Conservation (phyloP, 2,329 filamentous ascomycete species). For the Botryotinia narcissicola region DNA sequence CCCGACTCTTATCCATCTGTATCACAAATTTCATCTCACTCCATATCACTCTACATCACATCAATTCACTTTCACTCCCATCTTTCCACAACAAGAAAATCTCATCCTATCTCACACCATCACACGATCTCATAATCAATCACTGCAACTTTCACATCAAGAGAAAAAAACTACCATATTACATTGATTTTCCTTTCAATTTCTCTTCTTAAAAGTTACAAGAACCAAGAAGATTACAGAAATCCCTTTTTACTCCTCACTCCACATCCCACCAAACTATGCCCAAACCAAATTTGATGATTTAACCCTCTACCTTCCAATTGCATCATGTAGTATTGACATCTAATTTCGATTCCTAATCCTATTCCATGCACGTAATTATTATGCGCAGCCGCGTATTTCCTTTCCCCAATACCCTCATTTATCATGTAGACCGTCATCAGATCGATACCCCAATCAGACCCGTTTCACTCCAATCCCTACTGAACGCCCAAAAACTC, state of each 20-base stretch:
- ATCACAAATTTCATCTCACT: too few relatives aligned
- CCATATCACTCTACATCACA: too few relatives aligned
- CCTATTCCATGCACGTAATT: background rate
- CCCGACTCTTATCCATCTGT: too few relatives aligned
- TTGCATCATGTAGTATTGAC: background rate
- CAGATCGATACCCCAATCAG: background rate
- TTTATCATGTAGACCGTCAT: background rate
- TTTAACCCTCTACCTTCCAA: background rate
- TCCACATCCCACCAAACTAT: background rate
- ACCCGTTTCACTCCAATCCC: background rate
- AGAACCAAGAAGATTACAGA: background rate
- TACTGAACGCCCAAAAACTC: conserved; percentile 2
- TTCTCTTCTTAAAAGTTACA: background rate
- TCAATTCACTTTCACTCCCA: too few relatives aligned
- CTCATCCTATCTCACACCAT: background rate
- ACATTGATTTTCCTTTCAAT: background rate
- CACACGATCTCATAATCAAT: background rate
- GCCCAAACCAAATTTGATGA: conserved; percentile 1
- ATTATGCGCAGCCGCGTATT: background rate
- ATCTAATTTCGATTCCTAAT: background rate
- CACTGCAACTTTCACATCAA: background rate
- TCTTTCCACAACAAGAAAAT: too few relatives aligned
- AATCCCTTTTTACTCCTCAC: background rate
- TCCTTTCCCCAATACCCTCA: background rate
- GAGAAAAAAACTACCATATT: background rate